These are phyloP conservation scores for Podosphaera xanthii DNA, from an alignment of 2,329 filamentous ascomycete genomes.

Conservation along the genomic window DNA sequence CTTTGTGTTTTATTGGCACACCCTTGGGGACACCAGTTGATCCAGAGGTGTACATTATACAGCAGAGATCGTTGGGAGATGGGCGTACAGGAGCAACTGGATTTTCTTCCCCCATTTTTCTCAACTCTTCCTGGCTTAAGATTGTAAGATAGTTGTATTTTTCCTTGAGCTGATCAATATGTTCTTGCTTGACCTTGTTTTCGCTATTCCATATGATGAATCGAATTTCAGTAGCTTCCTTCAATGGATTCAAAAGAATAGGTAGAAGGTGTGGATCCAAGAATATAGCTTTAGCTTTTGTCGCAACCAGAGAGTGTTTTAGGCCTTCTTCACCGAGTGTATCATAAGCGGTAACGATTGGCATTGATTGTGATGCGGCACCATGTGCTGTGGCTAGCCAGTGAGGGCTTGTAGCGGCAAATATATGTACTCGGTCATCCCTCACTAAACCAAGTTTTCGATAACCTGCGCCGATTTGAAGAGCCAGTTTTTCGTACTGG, in stretches of 20 bases:
- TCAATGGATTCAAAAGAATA: slow-evolving; percentile 32
- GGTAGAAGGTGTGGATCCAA: slow-evolving; percentile 57
- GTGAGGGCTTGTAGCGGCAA: slow-evolving; percentile 44
- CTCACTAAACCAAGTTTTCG: slow-evolving; percentile 48
- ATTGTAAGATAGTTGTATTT: slow-evolving; percentile 31
- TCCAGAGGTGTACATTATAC: slow-evolving; percentile 71
- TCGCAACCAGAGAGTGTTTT: slow-evolving; percentile 67
- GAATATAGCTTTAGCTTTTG: slow-evolving; percentile 62
- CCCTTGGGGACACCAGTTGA: slow-evolving; percentile 80
- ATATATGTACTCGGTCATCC: slow-evolving; percentile 54
- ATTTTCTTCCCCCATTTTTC: slow-evolving; percentile 31
- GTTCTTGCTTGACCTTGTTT: slow-evolving; percentile 26
- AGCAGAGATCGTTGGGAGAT: slow-evolving; percentile 55
- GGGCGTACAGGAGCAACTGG: slow-evolving; percentile 50
- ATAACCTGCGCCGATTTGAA: slow-evolving; percentile 46
- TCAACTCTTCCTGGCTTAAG: slow-evolving; percentile 30
- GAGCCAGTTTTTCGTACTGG: slow-evolving; percentile 49
- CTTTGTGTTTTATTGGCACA: slow-evolving; percentile 63
- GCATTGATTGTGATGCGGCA: slow-evolving; percentile 62
- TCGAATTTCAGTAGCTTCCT: slow-evolving; percentile 31
- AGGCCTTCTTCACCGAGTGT: slow-evolving; percentile 70
- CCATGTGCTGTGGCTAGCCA: slow-evolving; percentile 71
- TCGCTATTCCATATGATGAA: slow-evolving; percentile 39
- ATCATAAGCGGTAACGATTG: slow-evolving; percentile 87
- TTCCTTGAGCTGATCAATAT: slow-evolving; percentile 28